These are phyloP conservation scores for Calocybe gambosa DNA, from an alignment of 1,284 basidiomycete genomes.

Conservation along the genomic window DNA sequence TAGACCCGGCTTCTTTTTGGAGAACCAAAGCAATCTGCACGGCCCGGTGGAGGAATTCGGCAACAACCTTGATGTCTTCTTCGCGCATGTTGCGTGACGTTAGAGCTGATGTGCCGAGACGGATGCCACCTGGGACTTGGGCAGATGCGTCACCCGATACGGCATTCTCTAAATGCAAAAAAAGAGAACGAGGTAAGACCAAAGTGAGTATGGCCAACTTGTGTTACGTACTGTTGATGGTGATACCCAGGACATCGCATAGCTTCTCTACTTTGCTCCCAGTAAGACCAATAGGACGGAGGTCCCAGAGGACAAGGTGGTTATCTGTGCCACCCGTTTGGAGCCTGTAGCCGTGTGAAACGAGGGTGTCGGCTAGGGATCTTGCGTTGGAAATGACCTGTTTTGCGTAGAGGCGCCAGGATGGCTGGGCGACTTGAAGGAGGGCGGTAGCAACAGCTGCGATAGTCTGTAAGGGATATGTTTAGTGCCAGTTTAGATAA, in stretches of 20 bases:
- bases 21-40: constrained; percentile 83
- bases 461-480: constrained; percentile 63
- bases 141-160: constrained; percentile 95
- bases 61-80: constrained; percentile 83
- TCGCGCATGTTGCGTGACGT: constrained; percentile 95
- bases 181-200: background rate
- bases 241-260: constrained; percentile 95
- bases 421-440: constrained; percentile 87
- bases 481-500: constrained; percentile 4
- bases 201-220: background rate
- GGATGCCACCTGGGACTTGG: constrained; percentile 95
- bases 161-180: constrained; percentile 70
- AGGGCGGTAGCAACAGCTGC: constrained; percentile 95
- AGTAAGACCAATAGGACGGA: constrained; percentile 91
- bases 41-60: constrained; percentile 87
- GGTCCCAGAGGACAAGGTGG: constrained; percentile 97
- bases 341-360: constrained; percentile 85
- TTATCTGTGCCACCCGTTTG: constrained; percentile 97
- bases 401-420: constrained; percentile 90
- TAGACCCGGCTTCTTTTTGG: constrained; percentile 93
- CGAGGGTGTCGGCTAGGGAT: constrained; percentile 69
- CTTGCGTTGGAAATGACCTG: constrained; percentile 89
- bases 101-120: constrained; percentile 91
- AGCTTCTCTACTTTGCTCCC: constrained; percentile 99
- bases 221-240: constrained; percentile 74